These are phyloP conservation scores for Pichia sp. DNA, from an alignment of 1,139 yeast genomes.

Conservation along the genomic window DNA sequence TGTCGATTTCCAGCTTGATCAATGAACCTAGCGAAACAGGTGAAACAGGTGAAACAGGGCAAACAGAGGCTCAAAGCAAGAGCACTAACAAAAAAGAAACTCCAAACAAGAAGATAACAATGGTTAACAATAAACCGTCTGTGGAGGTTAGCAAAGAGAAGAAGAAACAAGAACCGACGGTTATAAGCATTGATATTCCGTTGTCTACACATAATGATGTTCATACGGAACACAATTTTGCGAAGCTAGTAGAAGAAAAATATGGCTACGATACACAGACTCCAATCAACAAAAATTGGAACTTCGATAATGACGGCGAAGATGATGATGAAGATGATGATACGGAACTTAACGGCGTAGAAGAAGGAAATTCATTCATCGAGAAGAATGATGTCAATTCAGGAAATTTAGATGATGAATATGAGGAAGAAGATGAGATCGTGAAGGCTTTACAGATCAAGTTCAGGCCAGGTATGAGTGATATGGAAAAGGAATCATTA, in stretches of 20 bases:
- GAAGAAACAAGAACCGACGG: constrained; percentile 2
- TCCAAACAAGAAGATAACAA: background rate
- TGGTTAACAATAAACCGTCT: background rate
- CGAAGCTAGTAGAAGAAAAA: constrained; percentile 75
- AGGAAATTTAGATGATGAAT: constrained; percentile 22
- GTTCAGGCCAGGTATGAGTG: constrained; percentile 25
- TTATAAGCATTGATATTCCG: constrained; percentile 14
- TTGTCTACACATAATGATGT: constrained; percentile 15
- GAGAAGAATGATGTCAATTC: constrained; percentile 3
- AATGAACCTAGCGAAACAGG: background rate
- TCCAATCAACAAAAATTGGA: constrained; percentile 45
- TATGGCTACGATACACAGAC: constrained; percentile 73
- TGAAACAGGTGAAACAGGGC: background rate
- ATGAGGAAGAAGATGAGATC: constrained; percentile 19
- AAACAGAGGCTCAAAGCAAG: background rate
- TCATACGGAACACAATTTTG: constrained; percentile 41
- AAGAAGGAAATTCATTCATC: constrained; percentile 23
- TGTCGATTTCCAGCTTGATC: no score
- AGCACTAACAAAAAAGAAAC: background rate
- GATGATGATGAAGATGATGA: constrained; percentile 52
- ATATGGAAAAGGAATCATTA: constrained; percentile 22
- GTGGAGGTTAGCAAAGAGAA: background rate
- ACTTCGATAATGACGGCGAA: constrained; percentile 41
- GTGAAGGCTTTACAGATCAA: constrained; percentile 21
- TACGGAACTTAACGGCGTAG: constrained; percentile 9